phyloP scores from a whole-genome alignment of 208 protist genomes.

The Naegleria gruberi region DNA sequence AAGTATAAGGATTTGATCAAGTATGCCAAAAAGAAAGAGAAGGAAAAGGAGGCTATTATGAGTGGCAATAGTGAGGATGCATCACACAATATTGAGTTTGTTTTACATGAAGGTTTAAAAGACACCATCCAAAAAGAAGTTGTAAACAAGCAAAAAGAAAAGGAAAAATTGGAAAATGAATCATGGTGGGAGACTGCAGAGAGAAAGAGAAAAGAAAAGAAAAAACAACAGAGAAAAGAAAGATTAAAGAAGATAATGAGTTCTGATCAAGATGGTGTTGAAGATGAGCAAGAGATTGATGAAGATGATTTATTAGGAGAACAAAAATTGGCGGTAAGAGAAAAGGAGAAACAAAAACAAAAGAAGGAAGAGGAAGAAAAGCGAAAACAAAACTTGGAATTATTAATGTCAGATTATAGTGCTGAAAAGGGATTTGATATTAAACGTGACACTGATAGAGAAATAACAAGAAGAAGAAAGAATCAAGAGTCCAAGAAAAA shows the following conservation, averaged over 20 bases:
- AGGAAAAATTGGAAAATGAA: neutral
- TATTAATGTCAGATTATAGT: neutral
- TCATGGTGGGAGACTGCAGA: slow-evolving; percentile 10
- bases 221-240: neutral
- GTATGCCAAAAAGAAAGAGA: neutral
- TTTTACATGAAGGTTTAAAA: neutral
- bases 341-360: neutral
- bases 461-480: neutral
- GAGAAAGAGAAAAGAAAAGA: slow-evolving; percentile 7
- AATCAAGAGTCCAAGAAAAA: neutral
- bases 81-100: neutral
- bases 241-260: neutral
- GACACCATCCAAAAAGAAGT: neutral
- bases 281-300: neutral
- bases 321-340: neutral
- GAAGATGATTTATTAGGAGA: neutral
- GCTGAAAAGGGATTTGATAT: neutral
- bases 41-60: neutral
- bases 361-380: slow-evolving; percentile 3
- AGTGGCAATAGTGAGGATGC: neutral
- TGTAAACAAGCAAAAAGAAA: neutral
- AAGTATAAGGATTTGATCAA: neutral
- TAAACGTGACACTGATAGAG: neutral
- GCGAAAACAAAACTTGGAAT: neutral
- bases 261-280: neutral